These are phyloP conservation scores for Vaccinium corymbosum DNA, from an alignment of 148 eudicot genomes.

Conservation along the genomic window DNA sequence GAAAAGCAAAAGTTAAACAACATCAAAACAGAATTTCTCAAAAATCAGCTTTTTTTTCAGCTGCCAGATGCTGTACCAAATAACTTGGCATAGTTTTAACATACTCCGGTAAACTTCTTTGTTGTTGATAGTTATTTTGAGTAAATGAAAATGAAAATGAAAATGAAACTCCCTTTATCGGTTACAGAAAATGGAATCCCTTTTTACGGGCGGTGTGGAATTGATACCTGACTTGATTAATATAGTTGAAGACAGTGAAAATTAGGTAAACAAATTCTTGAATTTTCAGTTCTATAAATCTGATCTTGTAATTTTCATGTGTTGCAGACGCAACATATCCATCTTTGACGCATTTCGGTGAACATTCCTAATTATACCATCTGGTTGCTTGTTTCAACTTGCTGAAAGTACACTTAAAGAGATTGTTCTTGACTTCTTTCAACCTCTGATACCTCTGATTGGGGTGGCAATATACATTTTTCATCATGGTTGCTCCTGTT, in stretches of 20 bases:
- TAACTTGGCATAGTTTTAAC: background rate
- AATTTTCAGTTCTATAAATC: background rate
- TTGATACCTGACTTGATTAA: background rate
- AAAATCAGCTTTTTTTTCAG: background rate
- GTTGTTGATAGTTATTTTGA: background rate
- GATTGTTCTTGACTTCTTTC: background rate
- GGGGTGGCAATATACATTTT: conserved; percentile 10
- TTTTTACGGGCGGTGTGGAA: background rate
- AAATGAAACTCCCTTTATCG: background rate
- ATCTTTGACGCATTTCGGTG: background rate
- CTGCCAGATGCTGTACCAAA: background rate
- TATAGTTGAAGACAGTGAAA: background rate
- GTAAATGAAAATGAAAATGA: background rate
- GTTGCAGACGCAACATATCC: background rate
- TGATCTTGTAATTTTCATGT: background rate
- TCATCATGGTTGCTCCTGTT: conserved; percentile 78
- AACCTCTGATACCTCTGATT: background rate
- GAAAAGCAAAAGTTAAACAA: background rate
- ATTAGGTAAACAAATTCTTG: background rate
- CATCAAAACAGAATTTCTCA: background rate
- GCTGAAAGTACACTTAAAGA: background rate
- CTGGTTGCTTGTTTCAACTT: conserved; percentile 7
- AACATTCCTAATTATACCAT: background rate
- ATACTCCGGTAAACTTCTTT: background rate
- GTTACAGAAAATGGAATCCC: background rate